Evolutionary conservation across 23 red algal species (phyloP).

Genomic region (Gracilaria gracilis): DNA sequence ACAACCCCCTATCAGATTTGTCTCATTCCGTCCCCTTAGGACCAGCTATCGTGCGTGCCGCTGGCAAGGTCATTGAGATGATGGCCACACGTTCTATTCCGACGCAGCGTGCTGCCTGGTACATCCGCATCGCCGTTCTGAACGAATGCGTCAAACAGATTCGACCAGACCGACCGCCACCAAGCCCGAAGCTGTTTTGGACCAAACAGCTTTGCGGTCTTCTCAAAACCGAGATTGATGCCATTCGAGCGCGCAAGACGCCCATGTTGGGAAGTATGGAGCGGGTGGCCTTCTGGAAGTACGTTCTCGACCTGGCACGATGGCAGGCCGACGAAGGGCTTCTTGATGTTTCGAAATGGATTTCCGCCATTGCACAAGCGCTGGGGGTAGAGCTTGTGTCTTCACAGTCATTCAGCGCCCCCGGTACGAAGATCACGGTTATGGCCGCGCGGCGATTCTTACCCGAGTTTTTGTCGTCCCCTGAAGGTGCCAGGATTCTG

Average conservation of each 20-base stretch:
- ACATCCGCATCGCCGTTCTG: slow-evolving; percentile 73
- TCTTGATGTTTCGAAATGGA: slow-evolving; percentile 59
- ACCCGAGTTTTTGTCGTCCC: slow-evolving; percentile 47
- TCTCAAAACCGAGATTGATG: slow-evolving; percentile 62
- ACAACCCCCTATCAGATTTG: slow-evolving; percentile 18
- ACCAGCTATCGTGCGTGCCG: slow-evolving; percentile 68
- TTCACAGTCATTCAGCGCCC: slow-evolving; percentile 20
- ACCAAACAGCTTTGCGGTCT: slow-evolving; percentile 55
- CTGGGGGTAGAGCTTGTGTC: slow-evolving; percentile 31
- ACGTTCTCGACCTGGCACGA: slow-evolving; percentile 66
- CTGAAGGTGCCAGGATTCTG: slow-evolving; percentile 18
- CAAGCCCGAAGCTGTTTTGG: slow-evolving; percentile 52
- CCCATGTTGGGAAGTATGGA: slow-evolving; percentile 48
- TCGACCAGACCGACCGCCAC: slow-evolving; percentile 64
- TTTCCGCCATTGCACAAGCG: slow-evolving; percentile 37
- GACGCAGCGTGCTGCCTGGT: slow-evolving; percentile 76
- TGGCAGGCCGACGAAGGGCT: slow-evolving; percentile 84
- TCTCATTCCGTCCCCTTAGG: slow-evolving; percentile 70
- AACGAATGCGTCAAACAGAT: slow-evolving; percentile 78
- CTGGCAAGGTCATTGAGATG: slow-evolving; percentile 68
- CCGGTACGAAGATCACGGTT: slow-evolving; percentile 46
- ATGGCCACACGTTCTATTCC: slow-evolving; percentile 62
- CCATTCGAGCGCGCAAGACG: slow-evolving; percentile 38
- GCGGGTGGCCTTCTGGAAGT: slow-evolving; percentile 65
- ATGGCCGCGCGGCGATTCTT: slow-evolving; percentile 55